Evolutionary conservation across 305 asterid genomes (phyloP).

Genomic region (Solanum hybrid): DNA sequence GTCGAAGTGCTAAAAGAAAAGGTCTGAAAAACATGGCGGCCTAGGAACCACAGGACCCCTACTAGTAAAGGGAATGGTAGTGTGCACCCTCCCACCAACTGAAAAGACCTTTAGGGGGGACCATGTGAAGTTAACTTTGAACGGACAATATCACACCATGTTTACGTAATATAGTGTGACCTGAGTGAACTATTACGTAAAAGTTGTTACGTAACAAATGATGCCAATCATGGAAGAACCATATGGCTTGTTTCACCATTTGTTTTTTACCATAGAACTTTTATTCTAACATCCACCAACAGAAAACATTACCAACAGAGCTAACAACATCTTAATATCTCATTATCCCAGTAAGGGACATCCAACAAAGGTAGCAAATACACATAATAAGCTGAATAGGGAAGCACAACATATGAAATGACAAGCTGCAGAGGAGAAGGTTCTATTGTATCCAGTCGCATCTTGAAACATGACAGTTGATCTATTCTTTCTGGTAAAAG

Average conservation of each 20-base stretch:
- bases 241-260: not conserved
- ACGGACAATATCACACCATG: not conserved
- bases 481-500: constrained; percentile 13
- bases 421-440: not conserved
- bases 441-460: not conserved
- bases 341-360: not conserved
- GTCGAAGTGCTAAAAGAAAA: not conserved
- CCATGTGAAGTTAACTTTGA: not conserved
- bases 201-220: not conserved
- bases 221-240: not conserved
- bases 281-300: not conserved
- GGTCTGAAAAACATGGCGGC: not conserved
- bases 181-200: not conserved
- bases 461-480: not conserved
- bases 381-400: not conserved
- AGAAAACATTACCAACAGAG: not conserved
- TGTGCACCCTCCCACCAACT: not conserved
- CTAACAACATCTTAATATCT: not conserved
- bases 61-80: not conserved
- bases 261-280: not conserved
- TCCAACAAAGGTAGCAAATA: not conserved
- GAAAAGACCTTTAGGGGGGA: not conserved
- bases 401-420: not conserved
- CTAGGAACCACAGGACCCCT: not conserved
- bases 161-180: not conserved